phyloP scores from a whole-genome alignment of 2,329 filamentous ascomycete species.

The Epichloe glyceriae region DNA sequence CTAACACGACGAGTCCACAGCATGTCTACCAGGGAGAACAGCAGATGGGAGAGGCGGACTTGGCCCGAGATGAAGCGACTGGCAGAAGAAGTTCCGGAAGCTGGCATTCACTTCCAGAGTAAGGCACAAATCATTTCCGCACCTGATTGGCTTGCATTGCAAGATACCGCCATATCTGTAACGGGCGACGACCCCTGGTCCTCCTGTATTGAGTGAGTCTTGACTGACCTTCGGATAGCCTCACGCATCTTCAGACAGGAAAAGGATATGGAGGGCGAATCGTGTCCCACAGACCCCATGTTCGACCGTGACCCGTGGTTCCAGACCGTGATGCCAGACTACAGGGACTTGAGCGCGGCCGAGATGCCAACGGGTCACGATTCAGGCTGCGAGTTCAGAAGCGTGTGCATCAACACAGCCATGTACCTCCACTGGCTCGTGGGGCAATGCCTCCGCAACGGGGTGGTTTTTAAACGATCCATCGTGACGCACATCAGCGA shows the following conservation, averaged over 20 bases:
- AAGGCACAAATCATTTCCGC: conserved; percentile 3
- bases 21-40: conserved; percentile 29
- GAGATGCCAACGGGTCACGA: conserved; percentile 54
- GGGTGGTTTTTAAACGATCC: conserved; percentile 53
- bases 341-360: conserved; percentile 42
- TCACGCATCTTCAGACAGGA: conserved; percentile 38
- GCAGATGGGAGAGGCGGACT: conserved; percentile 48
- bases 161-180: not conserved
- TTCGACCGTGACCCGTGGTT: conserved; percentile 60
- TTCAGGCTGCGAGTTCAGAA: conserved; percentile 64
- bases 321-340: conserved; percentile 58
- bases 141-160: not conserved
- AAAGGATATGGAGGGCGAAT: conserved; percentile 40
- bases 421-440: conserved; percentile 80
- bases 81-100: conserved; percentile 54
- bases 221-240: conserved; percentile 22
- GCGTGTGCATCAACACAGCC: conserved; percentile 82
- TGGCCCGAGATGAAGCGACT: conserved; percentile 48
- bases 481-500: conserved; percentile 59
- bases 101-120: conserved; percentile 71
- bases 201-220: not conserved
- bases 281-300: conserved; percentile 45
- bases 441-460: conserved; percentile 63
- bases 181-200: not conserved
- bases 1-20: conserved; percentile 15